These are phyloP conservation scores for Dysphania ambrosioides DNA, from an alignment of 148 eudicot species.

Conservation along the genomic window DNA sequence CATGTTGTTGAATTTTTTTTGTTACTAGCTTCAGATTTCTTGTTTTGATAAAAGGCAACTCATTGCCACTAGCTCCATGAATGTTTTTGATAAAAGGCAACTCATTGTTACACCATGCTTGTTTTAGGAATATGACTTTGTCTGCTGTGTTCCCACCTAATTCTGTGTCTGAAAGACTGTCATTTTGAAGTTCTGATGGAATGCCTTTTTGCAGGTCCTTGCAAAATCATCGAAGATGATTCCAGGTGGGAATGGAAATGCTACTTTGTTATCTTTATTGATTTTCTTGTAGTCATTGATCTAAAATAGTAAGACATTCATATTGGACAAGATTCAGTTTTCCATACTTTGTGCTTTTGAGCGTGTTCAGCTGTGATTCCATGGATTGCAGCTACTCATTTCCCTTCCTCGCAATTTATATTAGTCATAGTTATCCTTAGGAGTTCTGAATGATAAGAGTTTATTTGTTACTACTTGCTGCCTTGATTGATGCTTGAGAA, in stretches of 20 bases:
- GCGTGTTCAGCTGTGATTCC: neutral
- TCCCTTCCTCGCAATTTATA: neutral
- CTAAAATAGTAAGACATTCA: neutral
- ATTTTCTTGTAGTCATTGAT: neutral
- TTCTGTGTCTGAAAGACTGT: neutral
- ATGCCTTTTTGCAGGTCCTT: slow-evolving; percentile 55
- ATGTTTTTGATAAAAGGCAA: neutral
- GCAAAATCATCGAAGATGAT: slow-evolving; percentile 98
- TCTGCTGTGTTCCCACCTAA: neutral
- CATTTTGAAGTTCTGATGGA: slow-evolving; percentile 13
- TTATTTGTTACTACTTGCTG: neutral
- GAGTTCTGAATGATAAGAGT: neutral
- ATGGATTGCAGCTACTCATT: neutral
- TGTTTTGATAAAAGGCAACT: no score
- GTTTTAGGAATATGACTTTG: neutral
- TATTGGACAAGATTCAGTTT: neutral
- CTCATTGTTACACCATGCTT: neutral
- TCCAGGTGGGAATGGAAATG: slow-evolving; percentile 51
- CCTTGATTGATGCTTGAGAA: neutral
- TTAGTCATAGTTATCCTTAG: neutral
- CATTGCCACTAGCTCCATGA: neutral
- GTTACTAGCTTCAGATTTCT: no score
- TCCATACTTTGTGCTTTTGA: neutral
- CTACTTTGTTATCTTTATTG: neutral
- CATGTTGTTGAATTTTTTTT: neutral